phyloP scores from a whole-genome alignment of 2,329 filamentous ascomycete species.

The Ceratocystis cubensis region DNA sequence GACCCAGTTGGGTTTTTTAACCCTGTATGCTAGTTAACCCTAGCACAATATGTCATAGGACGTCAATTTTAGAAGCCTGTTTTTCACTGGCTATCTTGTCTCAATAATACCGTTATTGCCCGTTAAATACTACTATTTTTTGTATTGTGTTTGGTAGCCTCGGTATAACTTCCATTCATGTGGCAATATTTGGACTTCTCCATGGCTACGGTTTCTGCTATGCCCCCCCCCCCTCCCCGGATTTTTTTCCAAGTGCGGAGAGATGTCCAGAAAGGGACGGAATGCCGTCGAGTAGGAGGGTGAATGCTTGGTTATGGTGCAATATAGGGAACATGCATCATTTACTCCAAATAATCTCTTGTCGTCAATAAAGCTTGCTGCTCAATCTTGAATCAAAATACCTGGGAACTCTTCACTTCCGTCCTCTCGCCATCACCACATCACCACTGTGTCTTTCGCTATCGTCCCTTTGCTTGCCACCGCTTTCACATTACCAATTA shows the following conservation, averaged over 20 bases:
- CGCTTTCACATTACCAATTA: background rate
- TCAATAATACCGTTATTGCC: background rate
- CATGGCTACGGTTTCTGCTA: background rate
- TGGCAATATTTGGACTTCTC: background rate
- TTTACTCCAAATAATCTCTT: background rate
- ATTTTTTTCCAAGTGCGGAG: background rate
- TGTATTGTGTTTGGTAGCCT: background rate
- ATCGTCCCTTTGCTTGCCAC: background rate
- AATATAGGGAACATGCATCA: background rate
- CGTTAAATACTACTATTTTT: background rate
- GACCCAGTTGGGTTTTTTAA: background rate
- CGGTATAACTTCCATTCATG: background rate
- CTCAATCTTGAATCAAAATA: background rate
- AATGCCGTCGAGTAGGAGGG: background rate
- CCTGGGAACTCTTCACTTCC: background rate
- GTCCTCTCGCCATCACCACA: background rate
- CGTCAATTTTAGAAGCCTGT: background rate
- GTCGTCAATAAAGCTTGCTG: background rate
- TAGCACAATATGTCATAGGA: background rate
- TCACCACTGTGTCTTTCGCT: background rate
- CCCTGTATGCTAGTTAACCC: background rate
- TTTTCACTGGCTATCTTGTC: background rate
- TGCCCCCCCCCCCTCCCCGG: background rate
- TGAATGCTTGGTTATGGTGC: background rate
- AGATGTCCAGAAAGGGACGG: constrained; percentile 4